Base-by-base conservation (phyloP, 2,329 filamentous ascomycete species). In the Aspergillus quadricinctus region DNA sequence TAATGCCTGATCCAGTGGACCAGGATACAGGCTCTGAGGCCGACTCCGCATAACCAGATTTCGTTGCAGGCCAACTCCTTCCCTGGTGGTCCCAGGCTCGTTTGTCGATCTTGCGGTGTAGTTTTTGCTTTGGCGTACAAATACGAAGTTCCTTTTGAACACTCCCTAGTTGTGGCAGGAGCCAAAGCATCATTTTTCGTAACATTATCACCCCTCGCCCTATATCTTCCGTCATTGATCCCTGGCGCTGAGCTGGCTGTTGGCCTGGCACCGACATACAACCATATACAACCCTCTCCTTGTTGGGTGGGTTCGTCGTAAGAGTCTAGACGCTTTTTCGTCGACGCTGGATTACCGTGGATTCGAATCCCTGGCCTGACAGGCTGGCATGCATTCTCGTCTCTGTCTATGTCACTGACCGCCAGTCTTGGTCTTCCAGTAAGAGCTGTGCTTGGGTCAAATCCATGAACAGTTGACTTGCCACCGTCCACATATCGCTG, bases 1-100 rank as follows among this genome's bases (percentile, higher is more conserved):
- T 90, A 56, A 89, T 89, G 87, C 88, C 88, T 3, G 88, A 91
- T 67, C 80, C 79, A 6, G 79, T 79, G 14, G 76, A 77, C 10
- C 68, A 70, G 4, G 75, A 76, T 14, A 68, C 68, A 8, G 70
- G 70, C 10, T 75, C 73, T 4, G 73, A 73, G 0, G 74, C 64
- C 21, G 65, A 66, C 40, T 54, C 54, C 45, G 23, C 49, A 27
- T 46, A 11, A 23, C 5, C 43, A 46, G 43, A 23, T 14, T 46
- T 27, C 43, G 21, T 27, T 23, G 43, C 21, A 7, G 5, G 21
- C 5, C 23, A 25, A 14, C 4, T 23, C 43, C 43, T 11, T 46
- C 43, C 43, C 21, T 46, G 19, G 23, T 9, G 6, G 43, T 6
- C 43, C 21, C 19, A 23, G 43, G 5, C 3, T 23, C 21, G n/a